Conservation (phyloP, 352 stramenopile genomes). For the Thraustotheca clavata region DNA sequence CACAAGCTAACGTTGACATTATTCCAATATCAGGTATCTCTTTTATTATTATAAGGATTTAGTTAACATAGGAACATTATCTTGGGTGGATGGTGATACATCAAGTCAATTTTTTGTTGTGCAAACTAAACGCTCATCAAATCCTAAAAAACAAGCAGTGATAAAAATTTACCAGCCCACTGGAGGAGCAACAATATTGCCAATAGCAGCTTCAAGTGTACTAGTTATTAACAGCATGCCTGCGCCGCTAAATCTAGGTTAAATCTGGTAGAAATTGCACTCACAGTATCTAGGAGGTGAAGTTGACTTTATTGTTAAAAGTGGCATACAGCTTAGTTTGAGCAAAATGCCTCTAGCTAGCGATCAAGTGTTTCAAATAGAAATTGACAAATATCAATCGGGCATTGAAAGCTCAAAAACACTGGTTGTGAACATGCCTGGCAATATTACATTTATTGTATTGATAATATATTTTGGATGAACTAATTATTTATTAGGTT, state of each 20-base stretch:
- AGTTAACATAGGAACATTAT: conserved; percentile 24
- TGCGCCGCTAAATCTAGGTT: no score
- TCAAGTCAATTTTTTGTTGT: conserved; percentile 44
- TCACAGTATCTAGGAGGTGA: no score
- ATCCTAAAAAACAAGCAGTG: background rate
- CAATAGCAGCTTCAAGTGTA: background rate
- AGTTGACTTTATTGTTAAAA: conserved; percentile 40
- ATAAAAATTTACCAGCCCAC: background rate
- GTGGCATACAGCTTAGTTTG: background rate
- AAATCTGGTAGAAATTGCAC: no score
- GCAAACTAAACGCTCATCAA: conserved; percentile 8
- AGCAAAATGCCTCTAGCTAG: background rate
- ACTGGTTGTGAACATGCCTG: conserved; percentile 29
- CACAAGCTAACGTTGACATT: conserved; percentile 40
- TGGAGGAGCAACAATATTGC: background rate
- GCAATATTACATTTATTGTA: conserved; percentile 35
- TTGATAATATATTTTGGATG: background rate
- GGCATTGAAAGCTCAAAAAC: conserved; percentile 39
- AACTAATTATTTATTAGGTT: background rate
- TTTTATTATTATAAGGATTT: background rate
- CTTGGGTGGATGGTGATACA: conserved; percentile 45
- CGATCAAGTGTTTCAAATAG: conserved; percentile 39
- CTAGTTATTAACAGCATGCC: no score
- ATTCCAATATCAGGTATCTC: background rate
- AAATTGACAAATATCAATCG: conserved; percentile 47